Conservation (phyloP, 306 rosid genomes). For the Fagus sylvatica region DNA sequence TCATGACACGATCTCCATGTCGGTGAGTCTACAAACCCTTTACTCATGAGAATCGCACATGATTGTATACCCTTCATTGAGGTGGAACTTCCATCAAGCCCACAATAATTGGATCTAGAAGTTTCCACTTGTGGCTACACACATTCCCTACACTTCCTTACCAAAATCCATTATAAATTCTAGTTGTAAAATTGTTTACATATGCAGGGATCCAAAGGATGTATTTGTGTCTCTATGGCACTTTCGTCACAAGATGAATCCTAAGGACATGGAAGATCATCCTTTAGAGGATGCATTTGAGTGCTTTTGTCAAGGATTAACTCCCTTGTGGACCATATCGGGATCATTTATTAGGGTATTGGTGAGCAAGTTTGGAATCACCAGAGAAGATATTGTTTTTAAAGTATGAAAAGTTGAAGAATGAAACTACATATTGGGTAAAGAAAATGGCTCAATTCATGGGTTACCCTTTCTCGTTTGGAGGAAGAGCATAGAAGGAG, state of each 20-base stretch:
- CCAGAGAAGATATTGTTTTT: conserved; percentile 19
- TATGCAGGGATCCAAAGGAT: conserved; percentile 1
- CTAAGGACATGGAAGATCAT: background rate
- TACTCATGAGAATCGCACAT: background rate
- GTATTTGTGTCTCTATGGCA: background rate
- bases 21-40: background rate
- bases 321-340: conserved; percentile 7
- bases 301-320: conserved; percentile 22
- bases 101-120: too few species aligned
- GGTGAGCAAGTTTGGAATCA: conserved; percentile 22
- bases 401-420: conserved; percentile 26
- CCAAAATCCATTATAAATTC: background rate
- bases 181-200: background rate
- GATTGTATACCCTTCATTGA: background rate
- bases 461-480: conserved; percentile 3
- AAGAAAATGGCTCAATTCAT: conserved; percentile 22
- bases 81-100: background rate
- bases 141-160: background rate
- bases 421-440: background rate
- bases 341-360: conserved; percentile 25
- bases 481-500: conserved; percentile 24
- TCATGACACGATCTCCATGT: background rate
- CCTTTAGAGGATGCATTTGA: conserved; percentile 23
- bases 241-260: background rate
- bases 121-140: background rate